A percentile compares a stretch with the other conserved stretches of the same genome.
Conservation (phyloP, 139 green algal species). For the Micractinium conductrix region DNA sequence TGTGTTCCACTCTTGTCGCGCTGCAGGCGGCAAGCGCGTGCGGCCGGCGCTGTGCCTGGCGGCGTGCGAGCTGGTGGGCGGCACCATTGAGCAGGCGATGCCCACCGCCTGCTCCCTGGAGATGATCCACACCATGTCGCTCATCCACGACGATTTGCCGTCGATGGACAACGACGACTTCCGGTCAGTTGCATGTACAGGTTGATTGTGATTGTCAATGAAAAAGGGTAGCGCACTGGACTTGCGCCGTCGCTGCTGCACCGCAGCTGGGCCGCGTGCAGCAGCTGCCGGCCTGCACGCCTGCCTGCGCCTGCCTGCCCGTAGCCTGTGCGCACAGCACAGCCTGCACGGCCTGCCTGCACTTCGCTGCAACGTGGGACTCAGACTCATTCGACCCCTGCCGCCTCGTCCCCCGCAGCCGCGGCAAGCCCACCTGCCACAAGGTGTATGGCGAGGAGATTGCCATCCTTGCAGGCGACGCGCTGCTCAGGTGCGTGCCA, state of each 20-base stretch:
- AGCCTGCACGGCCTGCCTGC: no score
- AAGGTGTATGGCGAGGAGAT: slow-evolving; percentile 98
- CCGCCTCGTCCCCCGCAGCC: slow-evolving; percentile 20
- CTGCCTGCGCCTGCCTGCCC: not conserved
- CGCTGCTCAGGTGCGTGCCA: no score
- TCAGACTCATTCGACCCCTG: no score
- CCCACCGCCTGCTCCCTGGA: slow-evolving; percentile 96
- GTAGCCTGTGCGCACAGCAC: no score
- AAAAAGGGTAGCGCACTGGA: not conserved
- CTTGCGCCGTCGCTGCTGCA: not conserved
- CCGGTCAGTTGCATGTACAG: slow-evolving; percentile 51
- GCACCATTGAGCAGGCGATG: slow-evolving; percentile 78
- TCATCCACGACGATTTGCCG: slow-evolving; percentile 89
- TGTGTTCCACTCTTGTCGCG: slow-evolving; percentile 90
- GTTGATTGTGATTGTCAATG: not conserved
- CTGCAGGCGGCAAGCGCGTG: slow-evolving; percentile 97
- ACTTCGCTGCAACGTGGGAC: no score
- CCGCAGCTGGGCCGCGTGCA: not conserved
- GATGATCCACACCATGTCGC: slow-evolving; percentile 98
- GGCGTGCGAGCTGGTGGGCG: slow-evolving; percentile 95
- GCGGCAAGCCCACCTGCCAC: slow-evolving; percentile 94
- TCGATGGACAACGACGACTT: slow-evolving; percentile 99
- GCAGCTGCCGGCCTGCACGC: not conserved
- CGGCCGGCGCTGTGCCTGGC: slow-evolving; percentile 94
- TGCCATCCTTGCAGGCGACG: slow-evolving; percentile 97